A percentile compares a stretch with the other conserved stretches of the same genome.
Conservation (phyloP, 2,329 filamentous ascomycete genomes). For the Alternaria ventricosa region DNA sequence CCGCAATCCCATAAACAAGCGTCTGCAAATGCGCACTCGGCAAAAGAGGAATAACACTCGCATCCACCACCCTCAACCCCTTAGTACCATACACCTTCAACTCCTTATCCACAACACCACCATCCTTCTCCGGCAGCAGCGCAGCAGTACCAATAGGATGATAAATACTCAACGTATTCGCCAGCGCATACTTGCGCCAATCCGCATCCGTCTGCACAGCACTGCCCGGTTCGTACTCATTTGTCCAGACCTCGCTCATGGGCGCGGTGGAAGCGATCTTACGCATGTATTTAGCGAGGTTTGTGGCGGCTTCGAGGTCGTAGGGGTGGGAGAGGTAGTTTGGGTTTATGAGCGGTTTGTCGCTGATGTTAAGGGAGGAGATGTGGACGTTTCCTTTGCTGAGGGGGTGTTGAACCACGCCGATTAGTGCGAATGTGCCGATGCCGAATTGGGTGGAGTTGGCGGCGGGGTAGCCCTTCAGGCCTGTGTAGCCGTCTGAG, state of each 20-base stretch:
- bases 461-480: conserved; percentile 41
- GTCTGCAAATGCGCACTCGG: conserved; percentile 36
- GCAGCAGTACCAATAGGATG: conserved; percentile 49
- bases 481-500: conserved; percentile 55
- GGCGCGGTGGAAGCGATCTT: conserved; percentile 26
- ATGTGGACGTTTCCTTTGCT: conserved; percentile 38
- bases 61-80: conserved; percentile 37
- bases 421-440: conserved; percentile 45
- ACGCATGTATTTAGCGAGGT: conserved; percentile 38
- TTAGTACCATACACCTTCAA: conserved; percentile 31
- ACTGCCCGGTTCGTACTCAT: conserved; percentile 41
- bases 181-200: conserved; percentile 25
- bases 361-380: conserved; percentile 25
- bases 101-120: conserved; percentile 31
- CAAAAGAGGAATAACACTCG: conserved; percentile 37
- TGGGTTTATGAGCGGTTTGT: conserved; percentile 37
- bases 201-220: conserved; percentile 37
- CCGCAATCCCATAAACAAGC: conserved; percentile 38
- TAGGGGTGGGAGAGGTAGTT: conserved; percentile 38
- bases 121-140: conserved; percentile 28
- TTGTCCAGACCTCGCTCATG: conserved; percentile 36
- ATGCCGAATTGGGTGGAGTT: conserved; percentile 36
- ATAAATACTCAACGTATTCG: conserved; percentile 33
- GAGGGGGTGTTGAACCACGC: conserved; percentile 45
- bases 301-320: conserved; percentile 29